Evolutionary conservation across 352 stramenopile species (phyloP), one percentile per base, ranked within the genome.

Genomic region (Pythium aquatile): DNA sequence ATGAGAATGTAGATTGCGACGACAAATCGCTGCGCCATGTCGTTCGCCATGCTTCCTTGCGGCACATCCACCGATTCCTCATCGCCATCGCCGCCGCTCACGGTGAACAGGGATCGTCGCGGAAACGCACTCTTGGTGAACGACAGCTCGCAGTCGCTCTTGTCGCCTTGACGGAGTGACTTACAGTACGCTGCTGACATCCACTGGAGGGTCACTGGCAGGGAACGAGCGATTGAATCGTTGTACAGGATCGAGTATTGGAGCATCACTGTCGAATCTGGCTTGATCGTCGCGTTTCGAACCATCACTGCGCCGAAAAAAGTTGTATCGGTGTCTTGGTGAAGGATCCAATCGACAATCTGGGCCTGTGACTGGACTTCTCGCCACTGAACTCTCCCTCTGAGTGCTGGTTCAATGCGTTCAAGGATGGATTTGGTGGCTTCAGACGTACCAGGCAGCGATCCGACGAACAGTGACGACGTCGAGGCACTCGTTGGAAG

Each of bases 1-100:
- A 90, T 55, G 24, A 90, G 74, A 30, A 83, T 65, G 66, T 86
- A 99, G 79, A 81, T 97, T 58, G 61, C 98, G 61, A 91, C 97
- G 96, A 70, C 96, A 73, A 91, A 98, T 74, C 82, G 99, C 87
- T 51, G 70, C 11, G 76, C 58, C 17, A 81, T 58, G 24, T 28
- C 83, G 69, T 58, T 68, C 54, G 35, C 75, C 44, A 48, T 42
- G 37, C 35, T 39, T n/a, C 46, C 28, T 7, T 48, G 32, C 7
- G 11, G 37, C 3, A 58, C 16, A n/a, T 64, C 40, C 10, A 67
- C 17, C 3, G 33, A 29, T 11, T 67, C 28, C 65, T 66, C 51
- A 29, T 28, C 52, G 2, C 70, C 52, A 5, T 70, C 46, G 33
- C 49, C 57, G 2, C 28, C 37, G 0, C 48, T 52, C 30, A 16